phyloP scores from a whole-genome alignment of 345 rosid species.

The Cardiospermum halicacabum region DNA sequence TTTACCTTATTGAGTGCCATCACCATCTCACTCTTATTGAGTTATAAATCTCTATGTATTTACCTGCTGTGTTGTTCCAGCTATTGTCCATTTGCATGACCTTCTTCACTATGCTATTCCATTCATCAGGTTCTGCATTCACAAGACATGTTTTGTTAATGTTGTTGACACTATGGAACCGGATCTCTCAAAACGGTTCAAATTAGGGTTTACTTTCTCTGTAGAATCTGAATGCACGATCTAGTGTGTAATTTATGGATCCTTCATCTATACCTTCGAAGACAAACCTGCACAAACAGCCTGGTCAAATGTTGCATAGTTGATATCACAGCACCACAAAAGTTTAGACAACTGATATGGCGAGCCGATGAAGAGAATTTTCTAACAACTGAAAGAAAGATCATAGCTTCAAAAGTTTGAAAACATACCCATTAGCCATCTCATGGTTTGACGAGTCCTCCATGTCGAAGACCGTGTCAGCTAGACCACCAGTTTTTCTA shows the following conservation, averaged over 20 bases:
- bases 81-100: conserved; percentile 41
- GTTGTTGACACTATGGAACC: background rate
- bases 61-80: conserved; percentile 49
- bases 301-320: too few species aligned
- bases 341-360: background rate
- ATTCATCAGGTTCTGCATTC: conserved; percentile 36
- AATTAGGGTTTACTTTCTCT: conserved; percentile 25
- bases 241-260: conserved; percentile 42
- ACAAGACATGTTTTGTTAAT: background rate
- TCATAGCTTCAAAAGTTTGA: background rate
- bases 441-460: conserved; percentile 36
- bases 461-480: conserved; percentile 53
- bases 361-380: too few species aligned
- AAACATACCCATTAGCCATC: conserved; percentile 47
- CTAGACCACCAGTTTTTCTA: conserved; percentile 63
- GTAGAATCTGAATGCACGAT: conserved; percentile 45
- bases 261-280: conserved; percentile 62
- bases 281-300: conserved; percentile 34
- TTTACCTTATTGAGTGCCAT: background rate
- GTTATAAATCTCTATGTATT: conserved; percentile 39
- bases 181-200: background rate
- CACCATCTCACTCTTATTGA: conserved; percentile 27
- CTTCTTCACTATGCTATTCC: conserved; percentile 35
- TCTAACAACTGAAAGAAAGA: too few species aligned
- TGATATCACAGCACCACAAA: background rate